Percentiles rank a stretch among this genome's conserved stretches.
Evolutionary conservation across 164 flowering plant genomes (phyloP).

Genomic region (Hamamelis virginiana): DNA sequence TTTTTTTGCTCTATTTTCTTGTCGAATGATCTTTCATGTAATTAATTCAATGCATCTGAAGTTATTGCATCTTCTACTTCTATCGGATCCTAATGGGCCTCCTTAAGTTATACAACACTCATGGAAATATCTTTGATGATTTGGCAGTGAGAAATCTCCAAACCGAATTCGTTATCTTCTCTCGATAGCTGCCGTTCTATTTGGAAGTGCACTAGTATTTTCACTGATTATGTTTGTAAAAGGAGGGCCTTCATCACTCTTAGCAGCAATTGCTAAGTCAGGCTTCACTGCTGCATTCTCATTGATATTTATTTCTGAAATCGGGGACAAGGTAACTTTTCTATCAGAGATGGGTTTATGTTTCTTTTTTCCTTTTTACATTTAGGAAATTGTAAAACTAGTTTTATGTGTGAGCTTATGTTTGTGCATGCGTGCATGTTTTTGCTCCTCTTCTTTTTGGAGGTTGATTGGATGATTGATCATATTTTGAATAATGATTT

Average conservation of each 20-base stretch:
- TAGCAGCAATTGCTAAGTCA: conserved; percentile 86
- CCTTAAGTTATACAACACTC: neutral
- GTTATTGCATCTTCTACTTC: neutral
- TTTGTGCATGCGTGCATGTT: too few species aligned
- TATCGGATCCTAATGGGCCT: neutral
- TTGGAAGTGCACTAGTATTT: conserved; percentile 66
- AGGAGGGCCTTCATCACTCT: conserved; percentile 69
- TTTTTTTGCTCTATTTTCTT: neutral
- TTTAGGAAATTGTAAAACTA: too few species aligned
- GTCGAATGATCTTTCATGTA: neutral
- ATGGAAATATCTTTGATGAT: conserved; percentile 22
- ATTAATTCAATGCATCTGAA: neutral
- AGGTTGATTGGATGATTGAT: too few species aligned
- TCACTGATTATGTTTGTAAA: conserved; percentile 60
- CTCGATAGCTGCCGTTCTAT: conserved; percentile 62
- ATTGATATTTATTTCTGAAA: conserved; percentile 95
- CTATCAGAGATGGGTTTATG: neutral
- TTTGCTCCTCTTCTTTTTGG: too few species aligned
- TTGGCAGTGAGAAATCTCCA: conserved; percentile 57
- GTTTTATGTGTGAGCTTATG: too few species aligned
- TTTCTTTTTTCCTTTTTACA: too few species aligned
- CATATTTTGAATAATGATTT: neutral
- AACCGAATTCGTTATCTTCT: conserved; percentile 54
- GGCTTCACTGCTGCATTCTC: conserved; percentile 97
- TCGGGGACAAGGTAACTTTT: conserved; percentile 87